Evolutionary conservation across 306 rosid species (phyloP).

Genomic region (Abrus precatorius): DNA sequence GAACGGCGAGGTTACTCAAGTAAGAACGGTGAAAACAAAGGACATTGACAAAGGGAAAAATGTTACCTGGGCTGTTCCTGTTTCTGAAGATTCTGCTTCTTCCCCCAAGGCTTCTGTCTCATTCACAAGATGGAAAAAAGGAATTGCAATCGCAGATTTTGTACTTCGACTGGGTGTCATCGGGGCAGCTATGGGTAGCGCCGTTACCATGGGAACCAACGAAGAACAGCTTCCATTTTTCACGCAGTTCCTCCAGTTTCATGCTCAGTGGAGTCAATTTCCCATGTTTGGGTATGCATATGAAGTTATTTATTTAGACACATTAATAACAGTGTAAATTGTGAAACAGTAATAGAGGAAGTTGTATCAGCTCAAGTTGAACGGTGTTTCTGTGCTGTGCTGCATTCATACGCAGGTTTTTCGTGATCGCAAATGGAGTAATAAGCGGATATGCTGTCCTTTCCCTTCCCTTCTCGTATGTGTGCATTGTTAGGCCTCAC

Average conservation of each 20-base stretch:
- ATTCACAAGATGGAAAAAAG: slow-evolving; percentile 49
- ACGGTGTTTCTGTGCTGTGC: no score
- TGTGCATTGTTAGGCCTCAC: slow-evolving; percentile 62
- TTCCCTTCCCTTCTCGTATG: slow-evolving; percentile 57
- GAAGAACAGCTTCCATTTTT: slow-evolving; percentile 65
- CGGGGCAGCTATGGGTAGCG: slow-evolving; percentile 56
- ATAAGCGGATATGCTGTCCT: slow-evolving; percentile 50
- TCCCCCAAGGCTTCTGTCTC: slow-evolving; percentile 27
- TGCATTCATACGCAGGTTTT: slow-evolving; percentile 45
- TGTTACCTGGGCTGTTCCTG: slow-evolving; percentile 31
- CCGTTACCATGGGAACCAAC: slow-evolving; percentile 48
- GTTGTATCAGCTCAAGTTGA: not conserved
- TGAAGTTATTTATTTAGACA: no score
- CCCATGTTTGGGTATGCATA: slow-evolving; percentile 54
- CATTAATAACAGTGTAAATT: no score
- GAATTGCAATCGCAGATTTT: slow-evolving; percentile 54
- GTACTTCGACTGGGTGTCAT: slow-evolving; percentile 56
- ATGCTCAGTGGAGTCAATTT: slow-evolving; percentile 59
- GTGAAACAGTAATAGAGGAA: not conserved
- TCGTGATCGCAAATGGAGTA: slow-evolving; percentile 56
- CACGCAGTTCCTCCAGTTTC: slow-evolving; percentile 73
- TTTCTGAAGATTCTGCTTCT: slow-evolving; percentile 6
- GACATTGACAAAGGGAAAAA: slow-evolving; percentile 49
- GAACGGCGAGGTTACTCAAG: not conserved
- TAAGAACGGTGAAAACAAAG: slow-evolving; percentile 34